A percentile compares a stretch with the other conserved stretches of the same genome.
These are phyloP conservation scores for Mortierella sp. DNA, from an alignment of 371 early-diverging fungal genomes.

Conservation along the genomic window DNA sequence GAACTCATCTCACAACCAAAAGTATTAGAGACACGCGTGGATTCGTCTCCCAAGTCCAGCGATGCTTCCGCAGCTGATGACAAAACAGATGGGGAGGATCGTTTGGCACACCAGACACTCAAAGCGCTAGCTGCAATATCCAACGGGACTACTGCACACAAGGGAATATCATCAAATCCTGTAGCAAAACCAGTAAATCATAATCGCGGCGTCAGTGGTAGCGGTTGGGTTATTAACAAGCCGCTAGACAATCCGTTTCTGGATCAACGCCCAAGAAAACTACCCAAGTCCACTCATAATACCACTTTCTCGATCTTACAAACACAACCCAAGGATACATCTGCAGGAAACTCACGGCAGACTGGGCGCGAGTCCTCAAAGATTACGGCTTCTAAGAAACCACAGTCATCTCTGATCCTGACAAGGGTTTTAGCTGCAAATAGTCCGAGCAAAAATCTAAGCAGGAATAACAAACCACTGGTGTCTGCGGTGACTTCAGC, in stretches of 20 bases:
- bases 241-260: slow-evolving; percentile 7
- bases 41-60: neutral
- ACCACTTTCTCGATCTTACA: neutral
- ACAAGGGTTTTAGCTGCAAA: slow-evolving; percentile 28
- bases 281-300: neutral
- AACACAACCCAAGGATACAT: neutral
- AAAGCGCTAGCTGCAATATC: neutral
- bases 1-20: neutral
- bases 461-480: neutral
- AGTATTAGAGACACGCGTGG: neutral
- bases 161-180: neutral
- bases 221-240: neutral
- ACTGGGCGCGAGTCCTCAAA: neutral
- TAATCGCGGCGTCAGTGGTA: neutral
- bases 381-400: neutral
- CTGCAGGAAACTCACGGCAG: neutral
- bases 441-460: neutral
- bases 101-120: neutral
- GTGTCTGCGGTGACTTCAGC: neutral
- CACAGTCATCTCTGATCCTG: neutral
- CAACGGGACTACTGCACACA: neutral
- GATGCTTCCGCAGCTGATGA: neutral
- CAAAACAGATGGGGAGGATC: neutral
- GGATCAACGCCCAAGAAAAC: slow-evolving; percentile 11
- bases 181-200: neutral